Base-by-base conservation (phyloP, 768 basidiomycete species). In the Clathrus columnatus region DNA sequence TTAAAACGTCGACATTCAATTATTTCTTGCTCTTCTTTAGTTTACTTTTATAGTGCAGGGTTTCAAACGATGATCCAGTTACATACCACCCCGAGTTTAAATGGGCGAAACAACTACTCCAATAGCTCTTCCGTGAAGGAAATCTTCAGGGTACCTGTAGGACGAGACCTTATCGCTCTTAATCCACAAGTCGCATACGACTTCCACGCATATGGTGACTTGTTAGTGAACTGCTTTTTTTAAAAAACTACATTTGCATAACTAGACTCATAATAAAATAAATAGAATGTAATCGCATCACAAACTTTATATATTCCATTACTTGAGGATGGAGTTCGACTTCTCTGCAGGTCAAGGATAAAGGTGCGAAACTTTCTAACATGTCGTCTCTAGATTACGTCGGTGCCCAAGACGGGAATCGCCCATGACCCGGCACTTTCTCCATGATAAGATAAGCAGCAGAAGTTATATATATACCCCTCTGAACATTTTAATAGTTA, bases 361-460 rank as follows among this genome's bases (percentile, higher is more conserved):
- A n/a, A n/a, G n/a, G n/a, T n/a, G n/a, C n/a, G n/a, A n/a, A n/a
- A n/a, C n/a, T n/a, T n/a, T n/a, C n/a, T n/a, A n/a, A n/a, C n/a
- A n/a, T 7, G 8, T n/a, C 27, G 20, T n/a, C 8, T 29, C 7
- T 43, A 70, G 69, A 69, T 53, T 68, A 64, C 36, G 54, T 70
- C 29, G 69, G 69, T 8, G 61, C 61, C 5, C 60, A 63, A 21
- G 69, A 68, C 47, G 65, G 62, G 0, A 70, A 66, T 55, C 65
- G 64, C 49, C 62, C 64, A 10, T 68, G 65, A 66, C 66, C 63
- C 0, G 67, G 68, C 2, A 56, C 65, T 11, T 42, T 69, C 26
- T 68, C 68, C 1, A 67, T 64, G 36, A 67, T 70, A 32, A 41
- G 67, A 59, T 20, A 8, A 3, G 11, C 11, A 11, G n/a, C n/a